These are phyloP conservation scores for Porogramme epimiltina DNA, from an alignment of 1,284 basidiomycete species.

Conservation along the genomic window DNA sequence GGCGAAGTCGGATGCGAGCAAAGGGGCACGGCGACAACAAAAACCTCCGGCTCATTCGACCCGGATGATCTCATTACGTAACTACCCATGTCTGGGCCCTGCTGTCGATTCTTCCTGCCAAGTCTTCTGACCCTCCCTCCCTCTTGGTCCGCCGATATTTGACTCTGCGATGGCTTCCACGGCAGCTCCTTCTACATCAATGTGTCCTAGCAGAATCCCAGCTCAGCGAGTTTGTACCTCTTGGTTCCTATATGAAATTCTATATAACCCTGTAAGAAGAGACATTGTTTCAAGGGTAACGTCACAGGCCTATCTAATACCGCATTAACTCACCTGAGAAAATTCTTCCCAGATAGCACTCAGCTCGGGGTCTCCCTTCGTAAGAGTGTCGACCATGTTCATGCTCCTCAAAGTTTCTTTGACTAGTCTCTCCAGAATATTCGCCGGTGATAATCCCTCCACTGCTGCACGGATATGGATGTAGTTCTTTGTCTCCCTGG, in stretches of 20 bases:
- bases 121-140: no score
- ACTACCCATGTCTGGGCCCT: no score
- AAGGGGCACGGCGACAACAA: no score
- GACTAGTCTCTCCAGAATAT: conserved; percentile 5
- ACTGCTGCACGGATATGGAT: conserved; percentile 10
- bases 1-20: no score
- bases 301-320: no score
- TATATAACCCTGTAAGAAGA: conserved; percentile 5
- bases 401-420: conserved; percentile 7
- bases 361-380: conserved; percentile 4
- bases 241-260: conserved; percentile 17
- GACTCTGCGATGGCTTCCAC: no score
- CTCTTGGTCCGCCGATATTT: no score
- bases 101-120: no score
- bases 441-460: conserved; percentile 3
- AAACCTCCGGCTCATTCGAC: no score
- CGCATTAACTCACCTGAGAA: conserved; percentile 9
- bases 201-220: background rate
- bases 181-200: no score
- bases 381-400: background rate
- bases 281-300: background rate
- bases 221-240: conserved; percentile 11
- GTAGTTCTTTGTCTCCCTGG: conserved; percentile 11
- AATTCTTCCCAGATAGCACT: conserved; percentile 9
- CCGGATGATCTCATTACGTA: no score